Percentiles rank a stretch among this genome's conserved stretches.
Conservation (phyloP, 2,329 filamentous ascomycete genomes). For the Ploettnerulaceae sp. region DNA sequence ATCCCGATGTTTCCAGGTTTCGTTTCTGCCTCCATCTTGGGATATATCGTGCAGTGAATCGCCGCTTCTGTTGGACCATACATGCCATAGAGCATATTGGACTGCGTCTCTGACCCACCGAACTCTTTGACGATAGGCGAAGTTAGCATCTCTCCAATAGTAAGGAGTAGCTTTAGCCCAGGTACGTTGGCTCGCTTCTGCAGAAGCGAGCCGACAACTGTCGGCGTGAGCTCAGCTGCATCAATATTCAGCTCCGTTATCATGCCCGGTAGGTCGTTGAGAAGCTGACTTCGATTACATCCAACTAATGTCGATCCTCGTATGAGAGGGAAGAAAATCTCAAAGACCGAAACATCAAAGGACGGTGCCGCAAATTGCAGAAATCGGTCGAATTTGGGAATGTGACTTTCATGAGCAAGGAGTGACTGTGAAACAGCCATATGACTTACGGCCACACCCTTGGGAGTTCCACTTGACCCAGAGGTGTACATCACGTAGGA, state of each 20-base stretch:
- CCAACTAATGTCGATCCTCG: constrained; percentile 69
- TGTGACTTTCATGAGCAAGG: constrained; percentile 71
- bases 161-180: constrained; percentile 65
- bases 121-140: constrained; percentile 73
- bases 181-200: constrained; percentile 64
- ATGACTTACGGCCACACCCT: constrained; percentile 82
- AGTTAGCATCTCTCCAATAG: constrained; percentile 91
- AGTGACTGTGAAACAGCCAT: constrained; percentile 74
- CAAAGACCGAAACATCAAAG: constrained; percentile 92
- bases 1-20: constrained; percentile 67
- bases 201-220: constrained; percentile 74
- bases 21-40: constrained; percentile 51
- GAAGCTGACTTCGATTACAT: constrained; percentile 62
- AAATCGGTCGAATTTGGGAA: constrained; percentile 73
- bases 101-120: constrained; percentile 43
- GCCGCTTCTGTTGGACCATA: constrained; percentile 91
- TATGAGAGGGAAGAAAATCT: constrained; percentile 84
- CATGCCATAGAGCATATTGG: constrained; percentile 80
- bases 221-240: constrained; percentile 84
- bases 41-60: constrained; percentile 80
- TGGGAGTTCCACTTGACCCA: constrained; percentile 82
- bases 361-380: constrained; percentile 89
- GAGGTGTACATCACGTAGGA: constrained; percentile 95
- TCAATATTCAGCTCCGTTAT: constrained; percentile 66
- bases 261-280: constrained; percentile 67